These are phyloP conservation scores for Micractinium conductrix DNA, from an alignment of 139 green algal genomes.

Conservation along the genomic window DNA sequence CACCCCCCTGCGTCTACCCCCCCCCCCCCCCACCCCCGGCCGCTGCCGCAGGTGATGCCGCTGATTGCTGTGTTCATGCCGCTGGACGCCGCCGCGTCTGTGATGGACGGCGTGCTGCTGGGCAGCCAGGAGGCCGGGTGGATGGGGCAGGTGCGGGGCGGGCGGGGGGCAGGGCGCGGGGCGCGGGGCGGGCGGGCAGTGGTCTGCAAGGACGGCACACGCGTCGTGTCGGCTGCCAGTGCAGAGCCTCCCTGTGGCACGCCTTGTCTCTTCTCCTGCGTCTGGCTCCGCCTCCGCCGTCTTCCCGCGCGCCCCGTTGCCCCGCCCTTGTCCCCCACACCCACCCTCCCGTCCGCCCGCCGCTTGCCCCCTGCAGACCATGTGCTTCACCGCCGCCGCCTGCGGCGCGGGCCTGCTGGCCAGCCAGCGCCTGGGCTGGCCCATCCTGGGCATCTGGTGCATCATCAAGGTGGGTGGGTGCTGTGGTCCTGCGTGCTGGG, in stretches of 20 bases:
- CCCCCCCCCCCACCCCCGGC: too few species aligned
- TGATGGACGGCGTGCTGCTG: slow-evolving; percentile 54
- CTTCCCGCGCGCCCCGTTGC: too few species aligned
- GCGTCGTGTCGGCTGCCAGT: too few species aligned
- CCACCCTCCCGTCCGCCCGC: too few species aligned
- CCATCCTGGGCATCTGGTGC: slow-evolving; percentile 34
- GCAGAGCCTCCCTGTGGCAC: too few species aligned
- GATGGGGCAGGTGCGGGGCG: slow-evolving; percentile 4
- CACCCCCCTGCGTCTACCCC: too few species aligned
- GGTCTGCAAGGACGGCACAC: neutral
- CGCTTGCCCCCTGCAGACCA: slow-evolving; percentile 16
- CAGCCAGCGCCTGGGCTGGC: slow-evolving; percentile 27
- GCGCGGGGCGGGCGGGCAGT: too few species aligned
- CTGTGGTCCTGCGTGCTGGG: neutral
- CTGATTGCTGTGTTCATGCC: slow-evolving; percentile 53
- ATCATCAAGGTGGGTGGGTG: slow-evolving; percentile 34
- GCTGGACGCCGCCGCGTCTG: slow-evolving; percentile 43
- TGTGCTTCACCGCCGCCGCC: slow-evolving; percentile 19
- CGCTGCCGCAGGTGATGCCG: slow-evolving; percentile 32
- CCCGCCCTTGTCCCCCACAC: too few species aligned
- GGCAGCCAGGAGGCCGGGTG: slow-evolving; percentile 40
- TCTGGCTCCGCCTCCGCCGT: too few species aligned
- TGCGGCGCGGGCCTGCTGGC: slow-evolving; percentile 19
- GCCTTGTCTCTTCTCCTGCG: too few species aligned
- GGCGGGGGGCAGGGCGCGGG: too few species aligned